Evolutionary conservation across 78 protist species (phyloP), one percentile per base, ranked within the genome.

Genomic region (Tieghemostelium lacteum): DNA sequence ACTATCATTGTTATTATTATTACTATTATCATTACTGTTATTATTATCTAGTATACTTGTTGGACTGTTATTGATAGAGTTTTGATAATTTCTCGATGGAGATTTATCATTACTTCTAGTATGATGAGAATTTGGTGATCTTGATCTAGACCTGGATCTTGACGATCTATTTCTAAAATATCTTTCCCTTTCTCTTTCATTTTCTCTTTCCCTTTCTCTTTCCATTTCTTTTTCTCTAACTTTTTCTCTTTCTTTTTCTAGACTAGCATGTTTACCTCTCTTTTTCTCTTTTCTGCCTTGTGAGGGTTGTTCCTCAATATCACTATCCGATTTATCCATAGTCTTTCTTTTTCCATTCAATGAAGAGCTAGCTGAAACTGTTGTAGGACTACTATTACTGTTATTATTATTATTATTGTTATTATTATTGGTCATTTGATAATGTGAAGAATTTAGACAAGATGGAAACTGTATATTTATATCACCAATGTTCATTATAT

Each of bases 151-250:
- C 52, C 52, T 14, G 52, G 6, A 45, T 45, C 6, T 45, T 6
- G 10, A 45, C 10, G 52, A 45, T 45, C 52, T 14, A 45, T 45
- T 14, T 45, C 52, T 10, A 45, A 45, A 45, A 14, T 45, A 45
- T 45, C 52, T 22, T 37, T 65, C 29, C n/a, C 8, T 67, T 14
- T 26, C 24, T 39, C 24, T 67, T 40, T 67, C 58, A 34, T 10
- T 10, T 40, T 40, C 17, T 5, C 3, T 29, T 39, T 66, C 73
- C 3, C 5, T 36, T 5, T 67, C 74, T 24, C 37, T 67, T 42
- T 65, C 73, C 37, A 10, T 65, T 65, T 67, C 74, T 5, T 26
- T 19, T 19, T 65, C 55, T 37, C 19, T 65, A 24, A 36, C 40
- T 39, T 40, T 33, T 39, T 42, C 40, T 28, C 26, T 40, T 39